phyloP scores from a whole-genome alignment of 1,139 yeast genomes.

The Debaryomyces udenii region DNA sequence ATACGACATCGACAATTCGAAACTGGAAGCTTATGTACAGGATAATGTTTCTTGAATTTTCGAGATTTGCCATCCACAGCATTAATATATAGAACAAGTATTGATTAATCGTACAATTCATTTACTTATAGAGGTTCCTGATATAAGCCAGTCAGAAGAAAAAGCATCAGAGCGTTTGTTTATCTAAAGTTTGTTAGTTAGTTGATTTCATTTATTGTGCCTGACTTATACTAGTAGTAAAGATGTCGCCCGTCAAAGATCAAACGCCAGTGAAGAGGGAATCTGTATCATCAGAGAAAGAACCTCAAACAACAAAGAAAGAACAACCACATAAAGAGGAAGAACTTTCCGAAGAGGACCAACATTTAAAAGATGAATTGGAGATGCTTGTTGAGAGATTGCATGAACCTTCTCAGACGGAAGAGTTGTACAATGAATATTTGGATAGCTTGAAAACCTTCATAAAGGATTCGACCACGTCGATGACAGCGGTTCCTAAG shows the following conservation, averaged over 20 bases:
- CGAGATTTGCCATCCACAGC: conserved; percentile 10
- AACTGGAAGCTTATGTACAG: conserved; percentile 3
- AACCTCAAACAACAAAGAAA: conserved; percentile 20
- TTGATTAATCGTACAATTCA: conserved; percentile 5
- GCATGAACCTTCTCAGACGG: conserved; percentile 43
- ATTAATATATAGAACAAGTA: not conserved
- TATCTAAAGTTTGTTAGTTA: conserved; percentile 1
- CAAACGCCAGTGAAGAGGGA: conserved; percentile 16
- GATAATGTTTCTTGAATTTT: not conserved
- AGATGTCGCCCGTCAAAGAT: conserved; percentile 29
- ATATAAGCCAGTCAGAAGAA: conserved; percentile 1
- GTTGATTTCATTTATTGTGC: conserved; percentile 5
- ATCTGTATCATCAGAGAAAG: conserved; percentile 17
- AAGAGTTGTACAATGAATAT: conserved; percentile 56
- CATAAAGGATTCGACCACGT: conserved; percentile 91
- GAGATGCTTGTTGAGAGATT: conserved; percentile 85
- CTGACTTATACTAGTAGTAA: conserved; percentile 7
- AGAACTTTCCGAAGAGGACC: conserved; percentile 93
- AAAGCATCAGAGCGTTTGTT: not conserved
- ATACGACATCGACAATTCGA: conserved; percentile 1
- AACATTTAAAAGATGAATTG: conserved; percentile 81
- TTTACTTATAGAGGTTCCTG: conserved; percentile 6
- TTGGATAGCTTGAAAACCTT: conserved; percentile 71
- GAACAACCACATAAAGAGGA: conserved; percentile 56
- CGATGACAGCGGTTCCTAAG: conserved; percentile 99